Evolutionary conservation across 2,329 filamentous ascomycete species (phyloP).

Genomic region (Lecanicillium sp.): DNA sequence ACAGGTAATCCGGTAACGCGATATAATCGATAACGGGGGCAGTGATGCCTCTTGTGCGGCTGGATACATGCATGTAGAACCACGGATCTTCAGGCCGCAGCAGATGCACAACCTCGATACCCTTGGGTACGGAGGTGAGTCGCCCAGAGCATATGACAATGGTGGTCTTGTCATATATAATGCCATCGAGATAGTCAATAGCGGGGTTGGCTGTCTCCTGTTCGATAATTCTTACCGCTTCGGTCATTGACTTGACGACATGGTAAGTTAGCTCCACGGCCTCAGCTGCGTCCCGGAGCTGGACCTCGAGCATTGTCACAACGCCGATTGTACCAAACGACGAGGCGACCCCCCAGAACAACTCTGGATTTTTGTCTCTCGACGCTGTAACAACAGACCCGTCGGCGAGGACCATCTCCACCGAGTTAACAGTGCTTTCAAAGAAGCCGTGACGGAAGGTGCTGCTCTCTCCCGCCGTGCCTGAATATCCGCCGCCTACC

Average conservation of each 20-base stretch:
- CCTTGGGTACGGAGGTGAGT: conserved; percentile 42
- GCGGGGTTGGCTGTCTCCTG: conserved; percentile 26
- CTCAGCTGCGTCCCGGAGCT: conserved; percentile 46
- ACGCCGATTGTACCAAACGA: conserved; percentile 63
- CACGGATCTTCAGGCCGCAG: conserved; percentile 58
- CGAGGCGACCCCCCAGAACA: conserved; percentile 61
- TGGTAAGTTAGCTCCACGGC: conserved; percentile 55
- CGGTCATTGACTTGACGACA: conserved; percentile 37
- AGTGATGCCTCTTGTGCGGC: conserved; percentile 18
- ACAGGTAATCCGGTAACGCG: conserved; percentile 60
- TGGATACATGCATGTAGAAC: conserved; percentile 65
- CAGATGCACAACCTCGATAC: conserved; percentile 38
- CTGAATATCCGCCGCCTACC: conserved; percentile 60
- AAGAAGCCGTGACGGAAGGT: conserved; percentile 63
- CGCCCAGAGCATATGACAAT: conserved; percentile 57
- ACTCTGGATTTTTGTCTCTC: conserved; percentile 48
- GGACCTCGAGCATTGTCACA: conserved; percentile 56
- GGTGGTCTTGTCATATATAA: conserved; percentile 50
- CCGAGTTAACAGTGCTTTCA: conserved; percentile 52
- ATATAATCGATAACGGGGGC: conserved; percentile 42
- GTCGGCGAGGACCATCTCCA: conserved; percentile 61
- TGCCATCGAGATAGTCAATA: conserved; percentile 63
- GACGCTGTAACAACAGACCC: conserved; percentile 50
- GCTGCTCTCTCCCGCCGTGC: conserved; percentile 62
- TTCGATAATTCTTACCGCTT: no score